A percentile compares a stretch with the other conserved stretches of the same genome.
Conservation (phyloP, 768 basidiomycete species). For the Pilatotrama ljubarskyi region DNA sequence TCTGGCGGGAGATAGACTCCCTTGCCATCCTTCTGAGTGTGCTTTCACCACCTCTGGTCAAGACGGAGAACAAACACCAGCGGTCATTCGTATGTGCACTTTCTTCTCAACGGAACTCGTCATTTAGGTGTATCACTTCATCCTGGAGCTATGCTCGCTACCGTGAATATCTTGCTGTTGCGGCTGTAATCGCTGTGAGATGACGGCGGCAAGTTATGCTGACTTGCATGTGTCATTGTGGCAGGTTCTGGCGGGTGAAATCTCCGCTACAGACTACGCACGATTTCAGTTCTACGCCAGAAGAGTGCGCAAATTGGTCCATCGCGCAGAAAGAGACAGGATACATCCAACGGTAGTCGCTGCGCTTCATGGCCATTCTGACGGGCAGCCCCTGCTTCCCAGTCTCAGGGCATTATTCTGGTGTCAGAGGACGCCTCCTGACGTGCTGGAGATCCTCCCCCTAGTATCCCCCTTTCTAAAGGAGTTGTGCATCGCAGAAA, state of each 20-base stretch:
- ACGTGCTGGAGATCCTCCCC: not conserved
- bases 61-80: not conserved
- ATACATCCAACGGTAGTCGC: not conserved
- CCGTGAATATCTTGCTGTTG: too few relatives aligned
- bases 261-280: not conserved
- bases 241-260: not conserved
- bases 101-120: not conserved
- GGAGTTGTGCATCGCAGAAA: not conserved
- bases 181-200: too few relatives aligned
- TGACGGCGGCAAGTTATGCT: not conserved
- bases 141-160: too few relatives aligned
- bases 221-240: not conserved
- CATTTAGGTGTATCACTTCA: not conserved
- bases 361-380: not conserved
- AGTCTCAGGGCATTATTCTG: conserved; percentile 2
- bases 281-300: conserved; percentile 1
- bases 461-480: not conserved
- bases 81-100: not conserved
- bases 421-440: not conserved
- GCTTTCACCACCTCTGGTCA: not conserved
- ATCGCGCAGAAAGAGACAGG: not conserved
- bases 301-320: not conserved
- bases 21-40: not conserved
- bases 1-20: conserved; percentile 8
- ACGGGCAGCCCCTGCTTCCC: not conserved